Base-by-base conservation (phyloP, 495 filamentous ascomycete genomes). In the Lasiosphaeria miniovina region DNA sequence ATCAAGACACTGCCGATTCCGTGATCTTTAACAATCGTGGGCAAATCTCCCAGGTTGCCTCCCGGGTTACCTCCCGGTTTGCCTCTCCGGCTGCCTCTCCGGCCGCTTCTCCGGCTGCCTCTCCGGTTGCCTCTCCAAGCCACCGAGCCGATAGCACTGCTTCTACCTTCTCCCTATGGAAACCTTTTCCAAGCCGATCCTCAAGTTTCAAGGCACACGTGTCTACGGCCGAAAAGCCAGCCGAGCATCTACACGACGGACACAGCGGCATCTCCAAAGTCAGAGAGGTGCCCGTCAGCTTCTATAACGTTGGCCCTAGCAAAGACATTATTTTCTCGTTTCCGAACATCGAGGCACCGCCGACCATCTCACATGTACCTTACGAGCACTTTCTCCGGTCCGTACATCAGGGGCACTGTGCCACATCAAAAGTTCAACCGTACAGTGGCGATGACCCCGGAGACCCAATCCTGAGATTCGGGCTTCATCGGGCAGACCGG, bases 241-340 rank as follows among this genome's bases (percentile, higher is more conserved):
- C 14, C 12, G 51, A 17, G 5, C 24, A 53, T 12, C 24, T 14
- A 9, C 55, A 56, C 11, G 24, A 41, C 2, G 56, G 59, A n/a
- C 57, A 62, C 50, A 55, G 54, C 3, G 51, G 32, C 6, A 36
- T 45, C 24, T 60, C 63, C 1, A 65, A 57, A 38, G 15, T 63
- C 40, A 43, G 32, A 11, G 7, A 14, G 58, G 48, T 48, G 0
- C 6, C 35, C 5, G 43, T 11, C 4, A n/a, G 15, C 12, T 46
- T n/a, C 7, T 46, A 46, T 2, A 5, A 46, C 43, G 15, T n/a
- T 14, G 15, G 4, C 15, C 43, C 15, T 14, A n/a, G 43, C 15
- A n/a, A 1, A 14, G 43, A n/a, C 4, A n/a, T 11, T n/a, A 11
- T 14, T 46, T 46, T 46, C 43, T 14, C 12, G 24, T 24, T 2